Base-by-base conservation (phyloP, 768 basidiomycete genomes). In the Rhodotorula diobovata region DNA sequence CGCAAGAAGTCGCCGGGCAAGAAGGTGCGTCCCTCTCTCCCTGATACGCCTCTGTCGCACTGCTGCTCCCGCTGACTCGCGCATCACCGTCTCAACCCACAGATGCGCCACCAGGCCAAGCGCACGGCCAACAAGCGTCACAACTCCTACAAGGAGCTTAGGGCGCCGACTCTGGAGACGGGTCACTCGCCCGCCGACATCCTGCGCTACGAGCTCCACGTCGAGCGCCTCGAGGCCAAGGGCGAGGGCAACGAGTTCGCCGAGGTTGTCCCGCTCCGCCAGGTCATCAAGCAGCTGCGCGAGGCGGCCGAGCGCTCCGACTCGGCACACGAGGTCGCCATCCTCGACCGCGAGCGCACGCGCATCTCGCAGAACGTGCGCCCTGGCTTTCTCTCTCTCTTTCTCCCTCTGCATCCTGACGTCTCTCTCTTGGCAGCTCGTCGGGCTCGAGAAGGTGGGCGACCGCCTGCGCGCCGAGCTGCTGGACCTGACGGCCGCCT, bases 401-500 rank as follows among this genome's bases (percentile, higher is more conserved):
- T n/a, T 35, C 28, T 21, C 30, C 53, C 37, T 59, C n/a, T n/a
- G n/a, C n/a, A 12, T 48, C 20, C 45, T 28, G 23, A 15, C 41
- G 25, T 25, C 10, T 28, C 45, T 50, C 61, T 39, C 23, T 20
- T 16, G 16, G 41, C 41, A 59, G 58, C 58, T 77, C 45, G 56
- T 7, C 9, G 20, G 58, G 14, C 70, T 73, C n/a, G 71, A 74
- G 37, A 71, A 66, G 54, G 51, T 76, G 32, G 56, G 50, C 25
- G 75, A 76, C 37, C 64, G 71, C 0, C 60, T 76, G 18, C 50
- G 68, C 5, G 20, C 34, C 59, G 77, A 77, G 61, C 61, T 66
- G 34, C 23, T 6, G 18, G 30, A 66, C 9, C 51, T 73, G 54
- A 51, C 28, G 14, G 61, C 50, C 50, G 61, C 64, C 2, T 76